Evolutionary conservation across 2,329 filamentous ascomycete genomes (phyloP).

Genomic region (Penicillium capsulatum): DNA sequence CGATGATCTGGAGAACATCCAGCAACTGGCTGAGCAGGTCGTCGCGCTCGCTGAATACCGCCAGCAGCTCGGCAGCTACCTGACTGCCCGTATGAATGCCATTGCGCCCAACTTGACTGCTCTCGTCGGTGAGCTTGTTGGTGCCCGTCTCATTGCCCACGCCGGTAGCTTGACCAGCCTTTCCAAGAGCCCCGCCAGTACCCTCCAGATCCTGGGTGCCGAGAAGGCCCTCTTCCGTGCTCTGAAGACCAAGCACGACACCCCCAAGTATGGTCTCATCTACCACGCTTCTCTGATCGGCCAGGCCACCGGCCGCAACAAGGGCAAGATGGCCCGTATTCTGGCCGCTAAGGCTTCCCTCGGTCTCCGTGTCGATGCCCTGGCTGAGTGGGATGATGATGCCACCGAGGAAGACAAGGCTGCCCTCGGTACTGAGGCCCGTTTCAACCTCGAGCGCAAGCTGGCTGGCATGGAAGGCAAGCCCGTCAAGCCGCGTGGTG

Average conservation of each 20-base stretch:
- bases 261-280: slow-evolving; percentile 94
- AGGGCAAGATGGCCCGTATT: slow-evolving; percentile 98
- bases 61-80: slow-evolving; percentile 78
- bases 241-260: slow-evolving; percentile 98
- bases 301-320: slow-evolving; percentile 95
- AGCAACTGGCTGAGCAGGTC: slow-evolving; percentile 86
- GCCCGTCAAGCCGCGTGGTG: slow-evolving; percentile 71
- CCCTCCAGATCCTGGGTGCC: slow-evolving; percentile 95
- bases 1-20: slow-evolving; percentile 90
- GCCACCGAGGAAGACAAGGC: slow-evolving; percentile 86
- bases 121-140: slow-evolving; percentile 87
- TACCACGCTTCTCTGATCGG: slow-evolving; percentile 92
- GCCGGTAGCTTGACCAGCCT: slow-evolving; percentile 91
- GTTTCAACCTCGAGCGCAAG: slow-evolving; percentile 48
- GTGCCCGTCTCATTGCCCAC: slow-evolving; percentile 90
- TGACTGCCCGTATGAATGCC: slow-evolving; percentile 89
- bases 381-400: slow-evolving; percentile 71
- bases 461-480: slow-evolving; percentile 73
- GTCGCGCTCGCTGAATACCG: slow-evolving; percentile 89
- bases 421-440: slow-evolving; percentile 64
- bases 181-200: slow-evolving; percentile 90
- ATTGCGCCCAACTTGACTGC: slow-evolving; percentile 95
- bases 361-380: slow-evolving; percentile 86
- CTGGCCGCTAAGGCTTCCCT: slow-evolving; percentile 90
- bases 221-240: slow-evolving; percentile 98